Evolutionary conservation across 1,139 yeast genomes (phyloP), one percentile per base, ranked within the genome.

Genomic region (Geotrichum phurueaensis): DNA sequence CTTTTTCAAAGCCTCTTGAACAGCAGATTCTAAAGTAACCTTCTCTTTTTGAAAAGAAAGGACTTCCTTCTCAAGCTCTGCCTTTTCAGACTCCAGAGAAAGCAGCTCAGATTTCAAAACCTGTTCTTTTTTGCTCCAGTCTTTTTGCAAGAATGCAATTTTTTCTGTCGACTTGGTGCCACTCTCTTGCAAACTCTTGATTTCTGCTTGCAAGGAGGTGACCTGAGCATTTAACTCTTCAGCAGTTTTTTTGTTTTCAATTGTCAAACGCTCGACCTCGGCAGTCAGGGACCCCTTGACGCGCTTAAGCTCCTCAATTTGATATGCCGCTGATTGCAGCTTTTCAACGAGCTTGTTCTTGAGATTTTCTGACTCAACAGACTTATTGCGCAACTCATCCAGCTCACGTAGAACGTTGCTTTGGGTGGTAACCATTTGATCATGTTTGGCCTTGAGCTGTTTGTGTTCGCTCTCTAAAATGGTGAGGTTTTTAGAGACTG

Each of bases 321-420:
- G 71, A 18, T 61, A 62, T 5, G 73, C 74, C 25, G 74, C 70
- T n/a, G 65, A 62, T 25, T 68, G 71, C 13, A 70, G 67, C 62
- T 73, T 72, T 20, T 65, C 66, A n/a, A 72, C 69, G 20, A 73
- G 63, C 51, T 68, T 71, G 2, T 66, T 70, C 53, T 70, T 71
- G 36, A 70, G 59, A 9, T 61, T 62, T 39, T 71, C 74, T 2
- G 65, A 63, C 31, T 72, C 72, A 1, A 59, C 61, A 36, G 65
- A 62, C n/a, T 68, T 66, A 1, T 56, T 58, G 51, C 66, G 65
- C 5, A 70, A 52, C 15, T 59, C 60, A 36, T 67, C 65, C 27
- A 66, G 65, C 51, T 70, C 70, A 9, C 62, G 62, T 56, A 53
- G 59, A 20, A 53, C 31, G 18, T 53, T 15, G 7, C 51, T 15